Evolutionary conservation across 2,329 filamentous ascomycete species (phyloP), one percentile per base, ranked within the genome.

Genomic region (Teratosphaeria nubilosa): DNA sequence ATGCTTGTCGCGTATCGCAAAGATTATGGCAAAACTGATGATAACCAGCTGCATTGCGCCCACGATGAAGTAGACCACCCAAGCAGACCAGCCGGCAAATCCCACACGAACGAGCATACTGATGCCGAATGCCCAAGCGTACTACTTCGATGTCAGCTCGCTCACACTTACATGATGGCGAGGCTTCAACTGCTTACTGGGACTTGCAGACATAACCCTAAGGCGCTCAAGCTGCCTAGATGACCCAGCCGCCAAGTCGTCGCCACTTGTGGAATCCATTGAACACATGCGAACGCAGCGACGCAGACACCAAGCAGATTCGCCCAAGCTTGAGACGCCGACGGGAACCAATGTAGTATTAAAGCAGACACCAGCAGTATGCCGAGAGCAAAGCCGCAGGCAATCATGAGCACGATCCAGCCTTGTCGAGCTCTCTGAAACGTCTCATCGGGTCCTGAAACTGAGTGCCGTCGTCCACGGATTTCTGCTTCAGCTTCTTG

Each of bases 131-230:
- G 96, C 66, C 67, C 67, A 70, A 25, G 68, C 68, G 37, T 66
- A 69, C 64, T 68, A 57, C 58, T 53, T 57, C 54, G 62, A 41
- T 41, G 2, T 61, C 60, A 27, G 62, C 65, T 51, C 61, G 56
- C 14, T 9, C 22, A 55, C 10, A 5, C 1, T 27, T n/a, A n/a
- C 7, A 27, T 6, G 59, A 11, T n/a, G 56, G 55, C n/a, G 55
- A 2, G 34, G 24, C 13, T 32, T 20, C 25, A 22, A 62, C n/a
- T 5, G 41, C 89, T 90, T 0, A 92, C 91, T 0, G 91, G 92
- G 0, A 91, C 96, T 72, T 96, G 91, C 34, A 96, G 94, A 71
- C 87, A 90, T 90, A 96, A 96, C 89, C 95, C 96, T 6, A 90
- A 88, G 57, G 96, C 91, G 69, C 90, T 95, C 65, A 96, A 76